Evolutionary conservation across 768 basidiomycete genomes (phyloP).

Genomic region (Candolleomyces efflorescens): DNA sequence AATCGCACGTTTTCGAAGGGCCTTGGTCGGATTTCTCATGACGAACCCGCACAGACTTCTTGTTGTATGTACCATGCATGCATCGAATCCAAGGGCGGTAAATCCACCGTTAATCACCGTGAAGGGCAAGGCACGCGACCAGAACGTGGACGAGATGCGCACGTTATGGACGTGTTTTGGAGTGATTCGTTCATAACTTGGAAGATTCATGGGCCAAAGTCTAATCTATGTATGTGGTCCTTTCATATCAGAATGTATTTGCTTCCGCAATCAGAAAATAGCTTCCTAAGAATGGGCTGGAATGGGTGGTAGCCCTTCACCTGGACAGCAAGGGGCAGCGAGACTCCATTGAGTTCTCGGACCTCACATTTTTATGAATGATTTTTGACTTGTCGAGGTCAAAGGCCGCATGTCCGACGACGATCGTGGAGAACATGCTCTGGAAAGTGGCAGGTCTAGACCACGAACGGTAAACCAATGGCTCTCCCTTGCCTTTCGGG

Average conservation of each 20-base stretch:
- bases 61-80: neutral
- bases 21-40: neutral
- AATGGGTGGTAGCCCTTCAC: neutral
- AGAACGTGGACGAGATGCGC: neutral
- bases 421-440: too few relatives aligned
- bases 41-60: neutral
- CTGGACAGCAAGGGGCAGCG: too few relatives aligned
- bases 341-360: neutral
- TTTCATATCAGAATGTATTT: neutral
- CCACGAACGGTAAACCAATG: too few relatives aligned
- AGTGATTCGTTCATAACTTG: neutral
- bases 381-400: neutral
- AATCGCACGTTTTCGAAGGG: neutral
- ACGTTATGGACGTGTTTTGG: neutral
- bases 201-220: neutral
- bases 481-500: too few relatives aligned
- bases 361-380: neutral
- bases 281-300: neutral
- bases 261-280: constrained; percentile 9
- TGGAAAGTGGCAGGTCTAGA: too few relatives aligned
- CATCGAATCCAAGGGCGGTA: too few relatives aligned
- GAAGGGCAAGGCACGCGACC: neutral
- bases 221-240: neutral
- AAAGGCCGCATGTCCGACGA: neutral
- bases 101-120: too few relatives aligned